Evolutionary conservation across 2,329 filamentous ascomycete genomes (phyloP).

Genomic region (Microascus cirrosus): DNA sequence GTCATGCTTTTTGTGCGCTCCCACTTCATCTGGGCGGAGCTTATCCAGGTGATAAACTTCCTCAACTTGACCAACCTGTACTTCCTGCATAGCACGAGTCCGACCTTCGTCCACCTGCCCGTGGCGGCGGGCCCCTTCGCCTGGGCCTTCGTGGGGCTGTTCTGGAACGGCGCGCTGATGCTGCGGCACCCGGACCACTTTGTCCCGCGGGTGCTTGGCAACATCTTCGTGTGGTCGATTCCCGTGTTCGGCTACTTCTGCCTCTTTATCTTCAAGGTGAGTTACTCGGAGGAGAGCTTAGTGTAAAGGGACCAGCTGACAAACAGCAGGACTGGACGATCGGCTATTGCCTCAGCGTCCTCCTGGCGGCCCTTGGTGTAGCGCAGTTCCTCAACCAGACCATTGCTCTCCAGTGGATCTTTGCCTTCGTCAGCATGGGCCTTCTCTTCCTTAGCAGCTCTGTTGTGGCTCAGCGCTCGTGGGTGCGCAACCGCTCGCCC

Average conservation of each 20-base stretch:
- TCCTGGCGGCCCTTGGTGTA: constrained; percentile 65
- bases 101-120: constrained; percentile 65
- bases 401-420: constrained; percentile 84
- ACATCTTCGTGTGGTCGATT: constrained; percentile 80
- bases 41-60: constrained; percentile 71
- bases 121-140: constrained; percentile 66
- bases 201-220: constrained; percentile 68
- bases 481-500: constrained; percentile 26
- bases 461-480: constrained; percentile 50
- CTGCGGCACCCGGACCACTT: constrained; percentile 56
- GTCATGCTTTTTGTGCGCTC: constrained; percentile 72
- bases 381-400: constrained; percentile 63
- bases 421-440: constrained; percentile 74
- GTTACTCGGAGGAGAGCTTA: constrained; percentile 5
- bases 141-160: constrained; percentile 78
- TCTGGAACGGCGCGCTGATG: constrained; percentile 81
- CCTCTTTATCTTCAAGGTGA: constrained; percentile 59
- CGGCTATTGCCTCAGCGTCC: constrained; percentile 65
- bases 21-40: constrained; percentile 64
- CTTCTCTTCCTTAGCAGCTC: constrained; percentile 61
- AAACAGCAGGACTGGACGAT: constrained; percentile 55
- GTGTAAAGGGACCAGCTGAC: constrained; percentile 8
- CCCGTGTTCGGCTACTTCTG: constrained; percentile 69
- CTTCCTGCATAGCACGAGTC: constrained; percentile 64
- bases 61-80: constrained; percentile 70